Conservation (phyloP, 164 flowering plant genomes). For the Macadamia tetraphylla region DNA sequence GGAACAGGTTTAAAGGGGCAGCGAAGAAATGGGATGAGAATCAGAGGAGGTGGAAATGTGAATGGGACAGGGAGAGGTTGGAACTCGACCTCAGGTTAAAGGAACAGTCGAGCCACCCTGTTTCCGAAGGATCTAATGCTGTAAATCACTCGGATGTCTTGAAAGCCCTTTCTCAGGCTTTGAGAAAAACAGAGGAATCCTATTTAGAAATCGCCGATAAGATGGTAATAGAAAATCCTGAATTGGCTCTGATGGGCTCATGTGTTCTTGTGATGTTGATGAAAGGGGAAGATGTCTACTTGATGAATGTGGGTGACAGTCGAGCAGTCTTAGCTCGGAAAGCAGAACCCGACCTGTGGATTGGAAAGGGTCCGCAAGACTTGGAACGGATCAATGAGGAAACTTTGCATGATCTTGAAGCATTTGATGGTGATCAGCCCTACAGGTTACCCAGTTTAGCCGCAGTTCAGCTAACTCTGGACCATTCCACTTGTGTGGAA, state of each 20-base stretch:
- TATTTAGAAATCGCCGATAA: conserved; percentile 64
- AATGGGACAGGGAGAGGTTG: conserved; percentile 38
- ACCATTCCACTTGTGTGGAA: conserved; percentile 53
- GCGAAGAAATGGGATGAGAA: conserved; percentile 37
- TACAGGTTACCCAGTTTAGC: conserved; percentile 20
- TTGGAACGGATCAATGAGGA: conserved; percentile 47
- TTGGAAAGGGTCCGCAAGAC: conserved; percentile 29
- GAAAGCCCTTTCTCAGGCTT: conserved; percentile 57
- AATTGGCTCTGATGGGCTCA: conserved; percentile 84
- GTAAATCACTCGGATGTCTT: conserved; percentile 54
- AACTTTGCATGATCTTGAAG: conserved; percentile 29
- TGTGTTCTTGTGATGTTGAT: conserved; percentile 82
- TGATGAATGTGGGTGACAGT: conserved; percentile 88
- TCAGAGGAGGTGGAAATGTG: conserved; percentile 34
- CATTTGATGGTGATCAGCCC: conserved; percentile 22
- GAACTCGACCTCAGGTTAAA: conserved; percentile 34
- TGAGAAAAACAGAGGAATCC: conserved; percentile 69
- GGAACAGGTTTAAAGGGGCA: conserved; percentile 19
- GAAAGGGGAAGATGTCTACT: conserved; percentile 71
- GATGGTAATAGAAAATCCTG: conserved; percentile 71
- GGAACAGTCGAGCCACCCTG: conserved; percentile 24
- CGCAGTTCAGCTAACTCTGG: conserved; percentile 58
- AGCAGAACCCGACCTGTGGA: conserved; percentile 30
- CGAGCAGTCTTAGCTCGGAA: conserved; percentile 53
- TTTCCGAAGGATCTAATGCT: conserved; percentile 15